Evolutionary conservation across 495 filamentous ascomycete species (phyloP), one percentile per base, ranked within the genome.

Genomic region (Aspergillus egyptiacus): DNA sequence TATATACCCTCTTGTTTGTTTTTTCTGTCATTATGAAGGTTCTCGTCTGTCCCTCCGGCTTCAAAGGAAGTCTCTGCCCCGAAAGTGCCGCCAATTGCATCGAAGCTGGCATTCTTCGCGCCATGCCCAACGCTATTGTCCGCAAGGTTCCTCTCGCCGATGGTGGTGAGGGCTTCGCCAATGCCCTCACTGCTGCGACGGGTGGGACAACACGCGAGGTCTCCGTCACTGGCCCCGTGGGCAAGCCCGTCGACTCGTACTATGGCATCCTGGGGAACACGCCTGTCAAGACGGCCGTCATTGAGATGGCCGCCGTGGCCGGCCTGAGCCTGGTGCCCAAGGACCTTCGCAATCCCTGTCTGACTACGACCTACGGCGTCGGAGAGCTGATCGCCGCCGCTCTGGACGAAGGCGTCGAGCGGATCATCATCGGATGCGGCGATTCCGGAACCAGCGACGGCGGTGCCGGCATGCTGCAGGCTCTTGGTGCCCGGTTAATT

Each of bases 401-500:
- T 2, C 31, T 51, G 8, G 48, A 51, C 18, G 48, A 51, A 2
- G 48, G 48, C 0, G 48, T 38, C n/a, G 6, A 45, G 40, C 39
- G 32, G 8, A 45, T 51, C 30, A 45, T 51, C 20, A 36, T 51
- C 18, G 48, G 48, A 13, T 51, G 48, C 27, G 48, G 48, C 7
- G 48, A 51, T 28, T 51, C 48, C 9, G 48, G 48, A 6, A 45
- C 40, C 31, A 51, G 48, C 17, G 48, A 51, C 22, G 48, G 48
- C 3, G 48, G 48, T 14, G 31, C 40, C 22, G 48, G 48, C 1
- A 51, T 51, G 48, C 40, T 51, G 2, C 48, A 51, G 22, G 48
- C 48, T 6, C 32, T 51, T 1, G 48, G 48, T 6, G 48, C 40
- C 2, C 39, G 48, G 5, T 15, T 51, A 2, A 3, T 51, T 7